Base-by-base conservation (phyloP, 768 basidiomycete species). In the Pleurotus ostreatus region DNA sequence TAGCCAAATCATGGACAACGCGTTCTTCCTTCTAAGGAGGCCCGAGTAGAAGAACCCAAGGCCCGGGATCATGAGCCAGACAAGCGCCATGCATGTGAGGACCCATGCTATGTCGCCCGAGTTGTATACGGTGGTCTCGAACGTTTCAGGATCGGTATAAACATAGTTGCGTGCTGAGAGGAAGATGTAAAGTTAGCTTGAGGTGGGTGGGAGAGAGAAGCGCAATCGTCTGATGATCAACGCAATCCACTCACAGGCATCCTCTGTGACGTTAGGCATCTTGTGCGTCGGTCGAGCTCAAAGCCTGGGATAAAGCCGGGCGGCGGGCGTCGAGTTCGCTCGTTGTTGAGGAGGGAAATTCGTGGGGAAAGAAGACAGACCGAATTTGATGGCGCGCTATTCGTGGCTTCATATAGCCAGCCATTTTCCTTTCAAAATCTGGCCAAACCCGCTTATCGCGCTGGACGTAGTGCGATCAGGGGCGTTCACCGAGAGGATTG, bases 41-140 rank as follows among this genome's bases (percentile, higher is more conserved):
- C 92, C 96, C 12, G 92, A 89, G 70, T 96, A 97, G 74, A 92
- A 92, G 71, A 82, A 90, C 46, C 92, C 90, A 46, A 94, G 85
- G 47, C 88, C 89, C 8, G 88, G 88, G 66, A 91, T 82, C 89
- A 92, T 92, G 60, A 92, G 75, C 78, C 80, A 93, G 37, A 93
- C 92, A 59, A 94, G 77, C 23, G 92, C 94, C 15, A 83, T 93
- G 23, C 84, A 83, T 3, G 82, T 70, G 54, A 94, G 73, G 41
- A 84, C 74, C 87, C 76, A 82, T 13, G 71, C 75, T 23, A 79
- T 79, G 62, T 81, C 79, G 18, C 80, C 80, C 22, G 72, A 60
- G 63, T 79, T 78, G 64, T 80, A 82, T 4, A 74, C 65, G 15
- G 71, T 59, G 6, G 60, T 58, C 9, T 65, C 59, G 5, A 71